phyloP scores from a whole-genome alignment of 164 flowering plant genomes.

The Saururus chinensis region DNA sequence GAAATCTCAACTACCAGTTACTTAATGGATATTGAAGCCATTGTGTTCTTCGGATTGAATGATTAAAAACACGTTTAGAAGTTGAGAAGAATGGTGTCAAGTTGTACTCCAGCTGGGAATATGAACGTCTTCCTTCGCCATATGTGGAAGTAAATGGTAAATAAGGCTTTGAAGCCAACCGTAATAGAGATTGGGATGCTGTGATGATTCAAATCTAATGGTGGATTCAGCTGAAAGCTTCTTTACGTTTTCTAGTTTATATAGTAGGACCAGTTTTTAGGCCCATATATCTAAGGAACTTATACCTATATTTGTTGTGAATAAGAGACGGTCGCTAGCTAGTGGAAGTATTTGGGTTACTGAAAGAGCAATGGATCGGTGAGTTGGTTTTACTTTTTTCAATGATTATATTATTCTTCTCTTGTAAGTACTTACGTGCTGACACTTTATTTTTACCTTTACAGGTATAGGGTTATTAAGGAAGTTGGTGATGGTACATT shows the following conservation, averaged over 20 bases:
- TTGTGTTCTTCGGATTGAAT: background rate
- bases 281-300: constrained; percentile 9
- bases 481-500: constrained; percentile 99
- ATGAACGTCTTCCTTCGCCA: constrained; percentile 4
- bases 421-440: too few species aligned
- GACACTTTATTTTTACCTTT: background rate
- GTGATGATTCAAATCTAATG: constrained; percentile 20
- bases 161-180: constrained; percentile 42
- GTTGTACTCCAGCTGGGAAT: constrained; percentile 2
- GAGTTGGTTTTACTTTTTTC: constrained; percentile 1
- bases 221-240: constrained; percentile 32
- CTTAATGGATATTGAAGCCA: background rate
- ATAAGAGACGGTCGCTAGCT: constrained; percentile 25
- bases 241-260: constrained; percentile 10
- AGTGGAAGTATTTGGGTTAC: constrained; percentile 13
- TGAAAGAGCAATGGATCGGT: constrained; percentile 72
- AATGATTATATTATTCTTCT: background rate
- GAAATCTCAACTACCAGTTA: background rate
- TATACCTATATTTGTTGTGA: constrained; percentile 17
- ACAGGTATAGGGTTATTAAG: constrained; percentile 82
- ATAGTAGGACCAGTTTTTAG: constrained; percentile 6
- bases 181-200: constrained; percentile 15
- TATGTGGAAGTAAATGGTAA: constrained; percentile 12
- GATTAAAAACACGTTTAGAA: constrained; percentile 20
- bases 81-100: constrained; percentile 5